phyloP scores from a whole-genome alignment of 192 early-diverging fungal species.

The Podila epigama region DNA sequence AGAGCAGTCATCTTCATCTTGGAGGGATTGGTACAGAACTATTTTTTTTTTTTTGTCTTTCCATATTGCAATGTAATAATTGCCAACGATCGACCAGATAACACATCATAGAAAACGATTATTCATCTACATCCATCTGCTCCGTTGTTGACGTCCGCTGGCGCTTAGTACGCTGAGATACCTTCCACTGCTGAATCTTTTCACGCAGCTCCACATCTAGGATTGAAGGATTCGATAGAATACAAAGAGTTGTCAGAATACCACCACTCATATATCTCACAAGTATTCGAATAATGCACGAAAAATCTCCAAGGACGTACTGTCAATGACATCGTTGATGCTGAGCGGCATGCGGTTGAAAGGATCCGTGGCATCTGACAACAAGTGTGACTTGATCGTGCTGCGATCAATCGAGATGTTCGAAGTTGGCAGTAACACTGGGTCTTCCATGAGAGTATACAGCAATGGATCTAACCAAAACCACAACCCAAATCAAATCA shows the following conservation, averaged over 20 bases:
- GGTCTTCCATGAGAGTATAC: conserved; percentile 91
- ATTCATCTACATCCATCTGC: conserved; percentile 1
- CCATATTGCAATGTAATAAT: neutral
- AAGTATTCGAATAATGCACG: neutral
- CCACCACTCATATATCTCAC: too few relatives aligned
- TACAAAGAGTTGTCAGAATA: neutral
- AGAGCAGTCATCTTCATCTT: too few relatives aligned
- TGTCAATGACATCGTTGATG: conserved; percentile 86
- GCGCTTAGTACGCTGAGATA: neutral
- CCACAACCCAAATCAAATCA: neutral
- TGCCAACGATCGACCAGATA: neutral
- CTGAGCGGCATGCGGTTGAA: conserved; percentile 91
- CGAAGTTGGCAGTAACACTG: conserved; percentile 89
- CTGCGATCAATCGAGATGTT: conserved; percentile 83
- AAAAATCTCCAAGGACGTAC: conserved; percentile 57
- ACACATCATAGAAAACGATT: neutral
- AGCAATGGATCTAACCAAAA: conserved; percentile 74
- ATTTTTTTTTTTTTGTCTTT: neutral
- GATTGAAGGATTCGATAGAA: neutral
- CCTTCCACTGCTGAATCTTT: conserved; percentile 6
- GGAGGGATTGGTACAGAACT: too few relatives aligned
- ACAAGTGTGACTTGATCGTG: conserved; percentile 87
- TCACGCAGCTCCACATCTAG: conserved; percentile 5
- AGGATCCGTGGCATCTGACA: conserved; percentile 90
- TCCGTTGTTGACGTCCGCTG: neutral